Percentiles rank a stretch among this genome's conserved stretches.
Conservation (phyloP, 2,329 filamentous ascomycete genomes). For the Colletotrichum sp. region DNA sequence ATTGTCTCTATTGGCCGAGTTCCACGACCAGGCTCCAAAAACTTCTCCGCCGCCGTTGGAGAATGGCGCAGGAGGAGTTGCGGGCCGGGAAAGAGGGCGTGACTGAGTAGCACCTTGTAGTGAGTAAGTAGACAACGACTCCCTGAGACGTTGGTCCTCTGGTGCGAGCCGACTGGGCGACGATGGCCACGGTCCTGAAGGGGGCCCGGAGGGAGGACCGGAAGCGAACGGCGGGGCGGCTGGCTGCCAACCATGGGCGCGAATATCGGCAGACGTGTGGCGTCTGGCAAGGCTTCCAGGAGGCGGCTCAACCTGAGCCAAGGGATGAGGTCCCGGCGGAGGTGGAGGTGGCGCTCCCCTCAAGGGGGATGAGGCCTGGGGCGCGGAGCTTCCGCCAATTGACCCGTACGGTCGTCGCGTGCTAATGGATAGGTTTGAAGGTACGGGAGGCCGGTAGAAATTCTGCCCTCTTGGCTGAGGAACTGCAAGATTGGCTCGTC, state of each 20-base stretch:
- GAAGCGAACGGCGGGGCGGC: constrained; percentile 54
- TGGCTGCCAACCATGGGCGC: constrained; percentile 80
- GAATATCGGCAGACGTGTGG: constrained; percentile 95
- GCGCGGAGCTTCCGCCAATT: constrained; percentile 71
- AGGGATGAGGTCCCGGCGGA: constrained; percentile 69
- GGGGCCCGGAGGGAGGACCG: constrained; percentile 53
- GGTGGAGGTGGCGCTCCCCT: constrained; percentile 70
- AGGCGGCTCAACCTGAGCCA: constrained; percentile 65
- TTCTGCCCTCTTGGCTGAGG: constrained; percentile 61
- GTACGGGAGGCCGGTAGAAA: constrained; percentile 78
- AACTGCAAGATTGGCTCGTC: constrained; percentile 71
- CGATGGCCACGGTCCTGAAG: constrained; percentile 57
- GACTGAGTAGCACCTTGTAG: constrained; percentile 47
- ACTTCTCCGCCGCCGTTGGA: constrained; percentile 51
- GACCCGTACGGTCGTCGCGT: constrained; percentile 85
- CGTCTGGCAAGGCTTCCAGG: constrained; percentile 77
- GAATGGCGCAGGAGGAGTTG: constrained; percentile 58
- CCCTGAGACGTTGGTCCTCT: constrained; percentile 61
- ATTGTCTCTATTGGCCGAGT: constrained; percentile 53
- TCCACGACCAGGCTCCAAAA: constrained; percentile 64
- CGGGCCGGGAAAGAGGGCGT: constrained; percentile 53
- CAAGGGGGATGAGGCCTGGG: constrained; percentile 75
- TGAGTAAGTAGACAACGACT: constrained; percentile 62
- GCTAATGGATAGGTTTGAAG: constrained; percentile 80
- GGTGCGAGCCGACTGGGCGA: constrained; percentile 55